Evolutionary conservation across 192 early-diverging fungal species (phyloP).

Genomic region (Backusella parvicylindrica): DNA sequence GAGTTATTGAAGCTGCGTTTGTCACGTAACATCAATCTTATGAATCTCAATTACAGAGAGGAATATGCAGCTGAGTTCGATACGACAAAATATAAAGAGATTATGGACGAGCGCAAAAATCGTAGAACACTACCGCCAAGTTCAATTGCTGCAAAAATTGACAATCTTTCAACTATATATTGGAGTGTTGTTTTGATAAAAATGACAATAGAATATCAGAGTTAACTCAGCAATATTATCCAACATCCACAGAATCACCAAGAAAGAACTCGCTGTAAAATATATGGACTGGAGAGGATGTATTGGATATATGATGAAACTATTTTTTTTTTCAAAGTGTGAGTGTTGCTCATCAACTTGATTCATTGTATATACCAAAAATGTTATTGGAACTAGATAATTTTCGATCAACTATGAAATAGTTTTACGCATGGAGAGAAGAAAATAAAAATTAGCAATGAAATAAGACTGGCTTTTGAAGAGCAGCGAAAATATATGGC

Average conservation of each 20-base stretch:
- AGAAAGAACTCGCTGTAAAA: neutral
- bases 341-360: neutral
- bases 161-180: neutral
- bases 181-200: conserved; percentile 4
- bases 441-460: neutral
- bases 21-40: neutral
- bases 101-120: conserved; percentile 4
- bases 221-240: neutral
- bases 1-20: neutral
- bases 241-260: neutral
- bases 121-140: conserved; percentile 1
- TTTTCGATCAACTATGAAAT: neutral
- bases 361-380: neutral
- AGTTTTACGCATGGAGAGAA: neutral
- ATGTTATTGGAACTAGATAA: neutral
- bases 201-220: conserved; percentile 2
- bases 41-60: neutral
- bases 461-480: neutral
- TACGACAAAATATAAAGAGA: neutral
- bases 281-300: neutral
- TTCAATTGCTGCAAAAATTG: neutral
- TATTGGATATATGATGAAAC: neutral
- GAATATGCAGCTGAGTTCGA: neutral
- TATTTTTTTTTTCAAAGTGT: neutral
- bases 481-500: neutral